Percentiles rank a stretch among this genome's conserved stretches.
Evolutionary conservation across 2,329 filamentous ascomycete genomes (phyloP).

Genomic region (Beauveria medogensis): DNA sequence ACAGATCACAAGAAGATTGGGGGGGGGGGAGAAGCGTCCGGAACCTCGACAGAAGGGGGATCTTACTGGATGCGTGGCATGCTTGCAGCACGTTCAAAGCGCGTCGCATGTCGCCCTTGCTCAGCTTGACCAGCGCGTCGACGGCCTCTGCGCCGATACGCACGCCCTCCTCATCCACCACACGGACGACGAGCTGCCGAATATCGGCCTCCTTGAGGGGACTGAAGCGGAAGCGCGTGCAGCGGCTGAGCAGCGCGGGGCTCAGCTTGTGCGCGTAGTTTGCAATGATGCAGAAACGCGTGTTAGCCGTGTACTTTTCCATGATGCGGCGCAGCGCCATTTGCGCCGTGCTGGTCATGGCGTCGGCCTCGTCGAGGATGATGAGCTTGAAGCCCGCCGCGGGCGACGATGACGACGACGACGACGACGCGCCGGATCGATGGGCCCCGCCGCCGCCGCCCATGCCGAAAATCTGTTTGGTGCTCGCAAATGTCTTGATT

Average conservation of each 20-base stretch:
- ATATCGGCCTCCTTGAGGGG: conserved; percentile 88
- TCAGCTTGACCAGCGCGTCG: conserved; percentile 75
- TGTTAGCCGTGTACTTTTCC: conserved; percentile 99
- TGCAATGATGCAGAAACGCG: conserved; percentile 94
- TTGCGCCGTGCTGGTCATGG: conserved; percentile 97
- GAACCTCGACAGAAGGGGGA: too few species aligned
- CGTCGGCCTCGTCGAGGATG: conserved; percentile 96
- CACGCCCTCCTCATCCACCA: conserved; percentile 79
- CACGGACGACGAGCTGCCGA: conserved; percentile 73
- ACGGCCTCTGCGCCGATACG: conserved; percentile 74
- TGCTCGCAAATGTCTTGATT: conserved; percentile 98
- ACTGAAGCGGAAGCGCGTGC: conserved; percentile 91
- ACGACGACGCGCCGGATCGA: conserved; percentile 15
- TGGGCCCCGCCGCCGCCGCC: conserved; percentile 30
- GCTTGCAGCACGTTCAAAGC: conserved; percentile 94
- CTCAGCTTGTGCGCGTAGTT: conserved; percentile 99
- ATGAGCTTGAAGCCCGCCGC: conserved; percentile 88
- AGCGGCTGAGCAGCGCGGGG: conserved; percentile 83
- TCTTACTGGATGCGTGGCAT: conserved; percentile 83
- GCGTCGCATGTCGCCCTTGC: conserved; percentile 92
- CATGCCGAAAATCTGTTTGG: conserved; percentile 85
- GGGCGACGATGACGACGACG: conserved; percentile 25
- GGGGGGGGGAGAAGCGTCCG: not conserved
- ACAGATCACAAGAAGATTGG: not conserved
- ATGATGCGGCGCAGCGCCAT: conserved; percentile 96